Conservation (phyloP, 108 stramenopile species). For the Stephanodiscus triporus region DNA sequence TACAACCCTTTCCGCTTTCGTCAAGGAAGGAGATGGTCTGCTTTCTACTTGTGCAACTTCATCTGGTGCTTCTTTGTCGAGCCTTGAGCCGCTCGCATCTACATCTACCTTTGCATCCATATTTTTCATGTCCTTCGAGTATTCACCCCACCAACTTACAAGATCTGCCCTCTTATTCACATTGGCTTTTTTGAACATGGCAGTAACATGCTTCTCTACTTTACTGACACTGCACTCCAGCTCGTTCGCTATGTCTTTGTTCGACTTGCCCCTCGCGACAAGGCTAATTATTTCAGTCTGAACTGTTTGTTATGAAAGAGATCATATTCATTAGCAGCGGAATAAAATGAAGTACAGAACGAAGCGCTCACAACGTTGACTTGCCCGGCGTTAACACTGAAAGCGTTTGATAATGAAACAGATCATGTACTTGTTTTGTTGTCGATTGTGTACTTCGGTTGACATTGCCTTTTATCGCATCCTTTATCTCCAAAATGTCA, state of each 20-base stretch:
- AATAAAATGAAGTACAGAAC: not conserved
- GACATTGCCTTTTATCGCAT: conserved; percentile 10
- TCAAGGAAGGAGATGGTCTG: conserved; percentile 48
- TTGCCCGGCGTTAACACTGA: conserved; percentile 1
- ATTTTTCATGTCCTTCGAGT: not conserved
- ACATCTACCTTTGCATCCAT: not conserved
- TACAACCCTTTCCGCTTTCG: conserved; percentile 54
- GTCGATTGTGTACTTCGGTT: conserved; percentile 9
- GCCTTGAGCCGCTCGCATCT: not conserved
- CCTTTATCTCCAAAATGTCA: conserved; percentile 35
- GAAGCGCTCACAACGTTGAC: not conserved
- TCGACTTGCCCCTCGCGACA: conserved; percentile 62
- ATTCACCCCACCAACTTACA: conserved; percentile 55
- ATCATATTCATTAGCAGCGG: not conserved
- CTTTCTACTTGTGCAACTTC: conserved; percentile 55
- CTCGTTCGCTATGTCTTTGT: conserved; percentile 69
- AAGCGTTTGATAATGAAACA: not conserved
- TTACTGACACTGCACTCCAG: conserved; percentile 41
- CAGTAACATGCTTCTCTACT: conserved; percentile 63
- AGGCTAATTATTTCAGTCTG: conserved; percentile 64
- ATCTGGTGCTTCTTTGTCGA: not conserved
- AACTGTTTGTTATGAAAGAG: conserved; percentile 22
- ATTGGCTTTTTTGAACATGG: conserved; percentile 69
- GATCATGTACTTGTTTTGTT: not conserved
- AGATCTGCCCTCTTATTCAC: conserved; percentile 70